Conservation (phyloP, 2,329 filamentous ascomycete species). For the Diaporthe citrichinensis region DNA sequence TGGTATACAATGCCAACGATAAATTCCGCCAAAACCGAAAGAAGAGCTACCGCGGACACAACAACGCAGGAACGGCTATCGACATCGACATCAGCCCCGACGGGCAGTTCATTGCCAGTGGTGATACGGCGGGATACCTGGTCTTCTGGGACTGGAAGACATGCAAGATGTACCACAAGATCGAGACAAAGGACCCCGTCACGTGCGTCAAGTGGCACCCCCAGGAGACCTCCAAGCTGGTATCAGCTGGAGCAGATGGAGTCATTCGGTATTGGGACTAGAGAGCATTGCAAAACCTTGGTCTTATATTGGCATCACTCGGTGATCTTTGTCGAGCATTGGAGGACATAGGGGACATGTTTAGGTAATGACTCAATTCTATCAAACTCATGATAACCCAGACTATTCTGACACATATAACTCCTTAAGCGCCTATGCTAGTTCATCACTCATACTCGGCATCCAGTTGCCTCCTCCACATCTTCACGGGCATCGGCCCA, state of each 20-base stretch:
- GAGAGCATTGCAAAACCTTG: not conserved
- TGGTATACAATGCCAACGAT: conserved; percentile 94
- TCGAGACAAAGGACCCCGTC: conserved; percentile 86
- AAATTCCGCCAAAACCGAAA: conserved; percentile 98
- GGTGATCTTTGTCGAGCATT: not conserved
- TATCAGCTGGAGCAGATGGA: conserved; percentile 90
- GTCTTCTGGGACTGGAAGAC: conserved; percentile 99
- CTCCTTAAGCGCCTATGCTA: conserved; percentile 25
- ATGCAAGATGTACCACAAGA: conserved; percentile 98
- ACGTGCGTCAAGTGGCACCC: conserved; percentile 96
- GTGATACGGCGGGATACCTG: conserved; percentile 89
- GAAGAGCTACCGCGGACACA: conserved; percentile 96
- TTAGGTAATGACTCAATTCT: conserved; percentile 35
- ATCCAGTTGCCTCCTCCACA: conserved; percentile 28
- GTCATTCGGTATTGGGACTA: conserved; percentile 95
- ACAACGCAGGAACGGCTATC: conserved; percentile 93
- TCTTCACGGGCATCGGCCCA: conserved; percentile 21
- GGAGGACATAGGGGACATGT: not conserved
- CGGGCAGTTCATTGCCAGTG: conserved; percentile 89
- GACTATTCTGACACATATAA: conserved; percentile 13
- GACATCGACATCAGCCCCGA: conserved; percentile 91
- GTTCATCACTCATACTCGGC: not conserved
- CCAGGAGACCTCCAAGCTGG: conserved; percentile 96
- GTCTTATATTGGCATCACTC: not conserved
- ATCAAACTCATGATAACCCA: not conserved